Evolutionary conservation across 768 basidiomycete genomes (phyloP).

Genomic region (Strobilomyces echinocephalus): DNA sequence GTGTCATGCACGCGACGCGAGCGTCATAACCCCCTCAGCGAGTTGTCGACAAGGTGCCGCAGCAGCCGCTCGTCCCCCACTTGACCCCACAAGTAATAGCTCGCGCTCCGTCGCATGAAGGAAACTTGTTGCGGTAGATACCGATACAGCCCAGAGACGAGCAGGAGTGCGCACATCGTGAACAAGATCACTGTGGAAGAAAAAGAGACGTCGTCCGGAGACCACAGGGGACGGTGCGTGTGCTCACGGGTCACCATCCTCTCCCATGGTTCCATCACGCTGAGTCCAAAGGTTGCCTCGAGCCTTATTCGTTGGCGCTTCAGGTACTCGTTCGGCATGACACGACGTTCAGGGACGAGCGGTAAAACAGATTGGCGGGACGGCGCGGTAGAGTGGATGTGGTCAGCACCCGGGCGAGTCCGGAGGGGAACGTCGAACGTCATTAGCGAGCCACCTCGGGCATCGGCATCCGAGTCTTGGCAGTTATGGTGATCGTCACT

Average conservation of each 20-base stretch:
- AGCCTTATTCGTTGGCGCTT: constrained; percentile 26
- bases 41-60: neutral
- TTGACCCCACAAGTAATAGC: constrained; percentile 61
- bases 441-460: too few species aligned
- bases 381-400: too few species aligned
- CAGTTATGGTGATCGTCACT: too few species aligned
- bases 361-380: neutral
- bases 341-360: neutral
- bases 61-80: constrained; percentile 34
- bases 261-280: constrained; percentile 68
- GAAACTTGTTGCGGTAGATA: constrained; percentile 58
- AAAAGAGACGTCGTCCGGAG: constrained; percentile 1
- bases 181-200: constrained; percentile 37
- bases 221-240: constrained; percentile 3
- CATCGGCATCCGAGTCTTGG: too few species aligned
- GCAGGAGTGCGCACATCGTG: constrained; percentile 35
- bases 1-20: too few species aligned
- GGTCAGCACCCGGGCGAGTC: too few species aligned
- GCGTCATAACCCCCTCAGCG: too few species aligned
- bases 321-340: constrained; percentile 25
- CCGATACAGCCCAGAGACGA: constrained; percentile 47
- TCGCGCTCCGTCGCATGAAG: constrained; percentile 48
- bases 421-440: too few species aligned
- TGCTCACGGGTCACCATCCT: constrained; percentile 51
- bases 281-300: constrained; percentile 54